Conservation (phyloP, 2,329 filamentous ascomycete species). For the Waltergamsia citrina region DNA sequence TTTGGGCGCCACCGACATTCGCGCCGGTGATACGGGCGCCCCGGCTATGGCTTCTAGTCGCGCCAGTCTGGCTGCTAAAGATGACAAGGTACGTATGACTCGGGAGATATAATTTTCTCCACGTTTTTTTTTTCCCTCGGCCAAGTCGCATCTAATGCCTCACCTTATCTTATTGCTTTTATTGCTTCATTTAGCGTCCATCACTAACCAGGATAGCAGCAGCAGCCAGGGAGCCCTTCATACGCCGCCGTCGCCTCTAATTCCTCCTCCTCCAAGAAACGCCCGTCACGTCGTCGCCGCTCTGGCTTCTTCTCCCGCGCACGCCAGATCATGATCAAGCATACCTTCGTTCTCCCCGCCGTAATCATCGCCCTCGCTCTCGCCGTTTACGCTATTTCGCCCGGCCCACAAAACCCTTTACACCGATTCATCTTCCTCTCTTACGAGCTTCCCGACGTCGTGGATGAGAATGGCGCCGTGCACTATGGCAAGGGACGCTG, state of each 20-base stretch:
- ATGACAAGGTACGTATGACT: not conserved
- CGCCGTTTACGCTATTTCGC: slow-evolving; percentile 63
- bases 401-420: slow-evolving; percentile 68
- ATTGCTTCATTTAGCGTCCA: too few relatives aligned
- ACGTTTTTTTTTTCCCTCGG: too few relatives aligned
- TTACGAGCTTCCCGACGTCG: slow-evolving; percentile 54
- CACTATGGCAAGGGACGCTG: slow-evolving; percentile 86
- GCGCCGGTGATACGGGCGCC: slow-evolving; percentile 45
- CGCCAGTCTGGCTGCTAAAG: slow-evolving; percentile 26
- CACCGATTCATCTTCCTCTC: slow-evolving; percentile 82
- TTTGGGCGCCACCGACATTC: slow-evolving; percentile 36
- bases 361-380: slow-evolving; percentile 55
- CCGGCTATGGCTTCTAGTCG: slow-evolving; percentile 44
- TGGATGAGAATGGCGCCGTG: slow-evolving; percentile 29
- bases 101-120: too few relatives aligned
- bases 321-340: slow-evolving; percentile 48
- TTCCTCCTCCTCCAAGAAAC: slow-evolving; percentile 19
- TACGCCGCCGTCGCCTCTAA: slow-evolving; percentile 11
- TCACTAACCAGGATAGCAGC: too few relatives aligned
- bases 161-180: too few relatives aligned
- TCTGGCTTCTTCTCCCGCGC: slow-evolving; percentile 35
- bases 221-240: too few relatives aligned
- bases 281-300: slow-evolving; percentile 44
- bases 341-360: slow-evolving; percentile 58
- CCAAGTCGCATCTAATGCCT: too few relatives aligned